Base-by-base conservation (phyloP, 208 protist genomes). In the Crithidia mellificae region DNA sequence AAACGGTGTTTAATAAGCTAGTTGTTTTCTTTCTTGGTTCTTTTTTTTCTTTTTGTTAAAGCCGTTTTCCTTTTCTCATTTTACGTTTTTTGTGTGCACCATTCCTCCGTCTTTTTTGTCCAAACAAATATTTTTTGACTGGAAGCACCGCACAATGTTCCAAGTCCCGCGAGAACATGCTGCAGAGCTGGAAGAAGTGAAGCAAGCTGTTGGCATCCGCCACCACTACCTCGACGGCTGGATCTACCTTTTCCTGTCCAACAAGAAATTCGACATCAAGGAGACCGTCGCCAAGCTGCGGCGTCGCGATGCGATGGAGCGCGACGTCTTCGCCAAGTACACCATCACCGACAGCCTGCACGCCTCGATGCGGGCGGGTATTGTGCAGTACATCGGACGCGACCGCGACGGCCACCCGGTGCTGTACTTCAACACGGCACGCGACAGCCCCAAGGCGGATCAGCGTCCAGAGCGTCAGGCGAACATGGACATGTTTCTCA, bases 401-500 rank as follows among this genome's bases (percentile, higher is more conserved):
- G 87, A 93, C 68, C 81, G 72, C 63, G 62, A 63, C 7, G 87
- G 87, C 27, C 72, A 80, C 24, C 67, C 73, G 12, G 63, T 80
- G 19, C 72, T 93, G 6, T 93, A 89, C 74, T 82, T 93, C 56
- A 84, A 80, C 57, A 88, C 83, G 0, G 66, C 34, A 11, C 68
- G 84, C 9, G 82, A 93, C 57, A 56, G 57, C 53, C 79, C 80
- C 24, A 82, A 52, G 46, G 58, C 82, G n/a, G 65, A 72, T 17
- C 73, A 82, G 32, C 78, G 87, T 3, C 71, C 78, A 6, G 82
- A 85, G 68, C 75, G 76, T 11, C 83, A 85, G 78, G 64, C 70
- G 1, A 91, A 85, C 51, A 62, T 91, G 76, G 87, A 93, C 56
- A 88, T 91, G 84, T 89, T 87, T 43, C 63, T 93, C 14, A 88